Percentiles rank a stretch among this genome's conserved stretches.
phyloP scores from a whole-genome alignment of 805 yeast genomes.

The Pichia eremophila region DNA sequence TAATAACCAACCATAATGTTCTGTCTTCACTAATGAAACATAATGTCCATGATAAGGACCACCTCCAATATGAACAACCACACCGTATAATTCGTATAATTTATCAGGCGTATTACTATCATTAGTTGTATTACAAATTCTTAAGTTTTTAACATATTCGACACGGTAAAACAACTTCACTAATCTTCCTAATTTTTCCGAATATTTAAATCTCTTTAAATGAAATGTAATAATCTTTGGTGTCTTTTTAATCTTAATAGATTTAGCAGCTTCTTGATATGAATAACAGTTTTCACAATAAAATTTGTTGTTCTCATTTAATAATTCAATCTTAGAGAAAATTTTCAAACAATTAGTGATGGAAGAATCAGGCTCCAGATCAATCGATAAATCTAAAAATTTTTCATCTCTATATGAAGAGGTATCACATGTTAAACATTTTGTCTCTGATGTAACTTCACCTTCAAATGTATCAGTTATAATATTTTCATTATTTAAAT shows the following conservation, averaged over 20 bases:
- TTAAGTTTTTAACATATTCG: slow-evolving; percentile 63
- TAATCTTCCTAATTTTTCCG: slow-evolving; percentile 70
- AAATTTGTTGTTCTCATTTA: slow-evolving; percentile 82
- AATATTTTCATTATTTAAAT: slow-evolving; percentile 13
- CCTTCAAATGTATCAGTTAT: slow-evolving; percentile 72
- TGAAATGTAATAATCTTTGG: slow-evolving; percentile 80
- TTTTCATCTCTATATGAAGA: slow-evolving; percentile 74
- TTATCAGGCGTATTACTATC: slow-evolving; percentile 42
- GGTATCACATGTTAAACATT: slow-evolving; percentile 83
- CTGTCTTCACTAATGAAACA: slow-evolving; percentile 75
- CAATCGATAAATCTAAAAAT: slow-evolving; percentile 80
- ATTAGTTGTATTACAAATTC: slow-evolving; percentile 61
- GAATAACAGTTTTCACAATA: slow-evolving; percentile 87
- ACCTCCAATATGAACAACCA: slow-evolving; percentile 92
- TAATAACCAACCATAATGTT: slow-evolving; percentile 74
- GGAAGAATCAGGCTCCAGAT: slow-evolving; percentile 65
- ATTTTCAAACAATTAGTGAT: slow-evolving; percentile 70
- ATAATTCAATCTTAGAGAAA: slow-evolving; percentile 78
- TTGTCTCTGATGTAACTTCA: slow-evolving; percentile 72
- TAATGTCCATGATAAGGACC: slow-evolving; percentile 98
- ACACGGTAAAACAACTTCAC: slow-evolving; percentile 82
- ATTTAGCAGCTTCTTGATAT: slow-evolving; percentile 87
- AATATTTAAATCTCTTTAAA: slow-evolving; percentile 85
- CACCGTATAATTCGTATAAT: slow-evolving; percentile 72
- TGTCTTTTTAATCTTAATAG: slow-evolving; percentile 66